Percentiles rank a stretch among this genome's conserved stretches.
Evolutionary conservation across 345 rosid species (phyloP).

Genomic region (Microthlaspi erraticum): DNA sequence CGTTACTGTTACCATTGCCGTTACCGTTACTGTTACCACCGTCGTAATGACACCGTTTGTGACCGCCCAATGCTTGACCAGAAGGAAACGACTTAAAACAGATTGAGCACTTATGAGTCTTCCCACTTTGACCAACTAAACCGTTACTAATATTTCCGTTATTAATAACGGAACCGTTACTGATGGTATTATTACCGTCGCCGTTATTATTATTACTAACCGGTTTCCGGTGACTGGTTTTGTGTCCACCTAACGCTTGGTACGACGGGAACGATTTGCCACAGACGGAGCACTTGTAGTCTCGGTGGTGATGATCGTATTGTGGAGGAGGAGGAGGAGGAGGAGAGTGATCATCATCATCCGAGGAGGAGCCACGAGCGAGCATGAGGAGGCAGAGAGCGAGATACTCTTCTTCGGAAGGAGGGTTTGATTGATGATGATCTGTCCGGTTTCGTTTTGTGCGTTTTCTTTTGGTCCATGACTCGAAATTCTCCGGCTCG

Average conservation of each 20-base stretch:
- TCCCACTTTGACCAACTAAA: slow-evolving; percentile 42
- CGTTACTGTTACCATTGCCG: background rate
- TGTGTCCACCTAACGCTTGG: slow-evolving; percentile 69
- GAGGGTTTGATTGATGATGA: slow-evolving; percentile 37
- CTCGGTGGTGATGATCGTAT: slow-evolving; percentile 37
- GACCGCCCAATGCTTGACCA: slow-evolving; percentile 95
- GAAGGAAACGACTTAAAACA: slow-evolving; percentile 78
- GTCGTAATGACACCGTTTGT: slow-evolving; percentile 87
- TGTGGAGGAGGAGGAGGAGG: slow-evolving; percentile 38
- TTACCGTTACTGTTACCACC: slow-evolving; percentile 46
- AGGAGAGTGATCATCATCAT: slow-evolving; percentile 26
- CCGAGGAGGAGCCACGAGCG: slow-evolving; percentile 48
- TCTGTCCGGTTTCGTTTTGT: slow-evolving; percentile 51
- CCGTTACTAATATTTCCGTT: slow-evolving; percentile 40
- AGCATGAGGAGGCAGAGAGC: slow-evolving; percentile 66
- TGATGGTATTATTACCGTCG: background rate
- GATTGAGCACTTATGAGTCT: slow-evolving; percentile 77
- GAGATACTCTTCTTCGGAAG: slow-evolving; percentile 55
- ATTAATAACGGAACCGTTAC: slow-evolving; percentile 35
- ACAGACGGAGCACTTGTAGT: slow-evolving; percentile 57
- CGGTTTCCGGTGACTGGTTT: slow-evolving; percentile 62
- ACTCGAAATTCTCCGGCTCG: slow-evolving; percentile 40
- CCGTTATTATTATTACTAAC: slow-evolving; percentile 32
- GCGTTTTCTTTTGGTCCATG: slow-evolving; percentile 58
- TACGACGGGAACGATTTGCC: slow-evolving; percentile 55